Evolutionary conservation across 2,329 filamentous ascomycete species (phyloP).

Genomic region (Aspergillus transmontanensis): DNA sequence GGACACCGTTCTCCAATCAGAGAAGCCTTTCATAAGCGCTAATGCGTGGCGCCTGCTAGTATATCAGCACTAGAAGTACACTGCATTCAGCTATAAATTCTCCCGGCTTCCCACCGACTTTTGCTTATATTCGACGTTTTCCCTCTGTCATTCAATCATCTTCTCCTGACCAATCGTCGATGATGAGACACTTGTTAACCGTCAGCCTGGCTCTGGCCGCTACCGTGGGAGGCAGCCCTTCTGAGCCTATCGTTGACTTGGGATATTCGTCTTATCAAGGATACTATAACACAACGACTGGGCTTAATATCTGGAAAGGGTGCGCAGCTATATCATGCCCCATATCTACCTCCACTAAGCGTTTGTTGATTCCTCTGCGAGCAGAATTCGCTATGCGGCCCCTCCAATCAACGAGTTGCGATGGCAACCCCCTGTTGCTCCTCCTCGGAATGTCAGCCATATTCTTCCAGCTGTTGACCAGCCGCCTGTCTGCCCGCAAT

Average conservation of each 20-base stretch:
- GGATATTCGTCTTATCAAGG: neutral
- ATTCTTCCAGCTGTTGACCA: constrained; percentile 4
- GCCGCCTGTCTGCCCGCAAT: constrained; percentile 1
- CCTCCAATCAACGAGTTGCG: constrained; percentile 6
- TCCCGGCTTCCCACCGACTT: neutral
- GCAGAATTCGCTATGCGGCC: constrained; percentile 6
- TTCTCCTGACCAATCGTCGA: neutral
- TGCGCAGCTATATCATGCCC: neutral
- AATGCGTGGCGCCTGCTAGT: neutral
- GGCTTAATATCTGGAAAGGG: neutral
- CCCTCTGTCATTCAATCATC: neutral
- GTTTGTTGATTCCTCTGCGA: neutral
- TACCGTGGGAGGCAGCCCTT: neutral
- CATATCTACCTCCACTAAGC: neutral
- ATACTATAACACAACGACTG: neutral
- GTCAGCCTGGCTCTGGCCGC: neutral
- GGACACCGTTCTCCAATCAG: neutral
- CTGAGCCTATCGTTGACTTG: neutral
- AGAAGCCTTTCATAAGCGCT: neutral
- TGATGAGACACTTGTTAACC: neutral
- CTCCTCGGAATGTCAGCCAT: neutral
- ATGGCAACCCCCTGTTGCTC: constrained; percentile 5
- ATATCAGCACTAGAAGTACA: neutral
- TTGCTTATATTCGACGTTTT: neutral
- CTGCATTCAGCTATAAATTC: neutral